Evolutionary conservation across 495 filamentous ascomycete genomes (phyloP).

Genomic region (Copromyces sp.): DNA sequence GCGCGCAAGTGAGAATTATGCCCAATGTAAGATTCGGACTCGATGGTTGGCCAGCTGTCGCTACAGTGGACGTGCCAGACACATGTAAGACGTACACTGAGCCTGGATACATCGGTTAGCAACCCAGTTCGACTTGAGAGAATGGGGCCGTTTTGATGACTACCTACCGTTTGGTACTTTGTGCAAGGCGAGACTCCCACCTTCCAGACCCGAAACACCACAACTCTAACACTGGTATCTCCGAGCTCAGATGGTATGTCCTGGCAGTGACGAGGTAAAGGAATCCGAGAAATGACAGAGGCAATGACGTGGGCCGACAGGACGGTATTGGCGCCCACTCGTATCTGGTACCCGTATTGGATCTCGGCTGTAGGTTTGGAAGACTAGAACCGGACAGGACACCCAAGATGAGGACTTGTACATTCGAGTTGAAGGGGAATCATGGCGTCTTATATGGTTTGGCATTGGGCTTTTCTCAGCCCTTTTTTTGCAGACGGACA

Average conservation of each 20-base stretch:
- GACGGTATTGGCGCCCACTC: neutral
- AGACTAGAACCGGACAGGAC: neutral
- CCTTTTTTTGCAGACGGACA: neutral
- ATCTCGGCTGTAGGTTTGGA: neutral
- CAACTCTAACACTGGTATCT: neutral
- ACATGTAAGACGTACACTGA: neutral
- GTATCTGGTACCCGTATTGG: neutral
- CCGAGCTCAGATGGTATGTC: neutral
- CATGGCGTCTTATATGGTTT: neutral
- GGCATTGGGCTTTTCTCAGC: neutral
- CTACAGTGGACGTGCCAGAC: neutral
- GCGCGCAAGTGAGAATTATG: slow-evolving; percentile 4
- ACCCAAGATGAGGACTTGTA: neutral
- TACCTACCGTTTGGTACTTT: neutral
- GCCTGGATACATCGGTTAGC: neutral
- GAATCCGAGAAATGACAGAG: neutral
- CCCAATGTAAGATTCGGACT: slow-evolving; percentile 13
- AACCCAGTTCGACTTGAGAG: neutral
- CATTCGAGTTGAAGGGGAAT: neutral
- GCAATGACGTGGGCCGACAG: neutral
- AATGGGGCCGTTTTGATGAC: neutral
- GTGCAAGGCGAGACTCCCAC: neutral
- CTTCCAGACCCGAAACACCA: neutral
- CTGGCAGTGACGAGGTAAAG: neutral
- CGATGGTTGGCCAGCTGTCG: slow-evolving; percentile 17